Conservation (phyloP, 2,329 filamentous ascomycete genomes). For the Chrysoporthe puriensis region DNA sequence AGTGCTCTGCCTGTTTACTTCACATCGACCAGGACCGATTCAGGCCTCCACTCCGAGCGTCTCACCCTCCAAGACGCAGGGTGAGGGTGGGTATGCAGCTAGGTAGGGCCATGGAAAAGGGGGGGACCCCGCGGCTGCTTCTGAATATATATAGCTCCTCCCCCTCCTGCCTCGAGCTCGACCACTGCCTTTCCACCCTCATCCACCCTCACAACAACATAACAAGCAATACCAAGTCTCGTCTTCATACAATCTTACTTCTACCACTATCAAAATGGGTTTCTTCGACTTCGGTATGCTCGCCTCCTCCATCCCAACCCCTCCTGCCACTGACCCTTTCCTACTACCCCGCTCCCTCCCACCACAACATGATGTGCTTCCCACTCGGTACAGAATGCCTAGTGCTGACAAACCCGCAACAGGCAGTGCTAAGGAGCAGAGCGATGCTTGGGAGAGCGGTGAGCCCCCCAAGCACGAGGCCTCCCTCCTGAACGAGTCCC, state of each 20-base stretch:
- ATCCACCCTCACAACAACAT: constrained; percentile 14
- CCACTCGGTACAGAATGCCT: not conserved
- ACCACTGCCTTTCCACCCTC: not conserved
- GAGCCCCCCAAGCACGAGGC: constrained; percentile 57
- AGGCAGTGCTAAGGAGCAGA: constrained; percentile 29
- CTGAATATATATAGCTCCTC: constrained; percentile 27
- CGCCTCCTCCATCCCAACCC: not conserved
- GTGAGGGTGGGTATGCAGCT: constrained; percentile 7
- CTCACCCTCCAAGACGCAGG: constrained; percentile 14
- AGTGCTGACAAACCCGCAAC: constrained; percentile 3
- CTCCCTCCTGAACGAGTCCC: constrained; percentile 71
- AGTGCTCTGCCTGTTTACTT: constrained; percentile 18
- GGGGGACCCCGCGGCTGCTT: not conserved
- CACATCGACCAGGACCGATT: constrained; percentile 6
- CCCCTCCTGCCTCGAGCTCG: constrained; percentile 7
- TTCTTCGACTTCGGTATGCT: constrained; percentile 31
- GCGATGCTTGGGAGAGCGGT: constrained; percentile 48
- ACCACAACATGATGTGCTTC: not conserved
- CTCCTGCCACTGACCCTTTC: not conserved
- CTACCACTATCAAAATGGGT: constrained; percentile 25
- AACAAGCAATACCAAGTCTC: not conserved
- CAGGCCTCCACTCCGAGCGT: constrained; percentile 22
- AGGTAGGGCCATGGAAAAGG: not conserved
- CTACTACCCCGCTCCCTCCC: not conserved
- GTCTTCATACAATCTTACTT: not conserved